Evolutionary conservation across 2,329 filamentous ascomycete genomes (phyloP).

Genomic region (Scedosporium dehoogii): DNA sequence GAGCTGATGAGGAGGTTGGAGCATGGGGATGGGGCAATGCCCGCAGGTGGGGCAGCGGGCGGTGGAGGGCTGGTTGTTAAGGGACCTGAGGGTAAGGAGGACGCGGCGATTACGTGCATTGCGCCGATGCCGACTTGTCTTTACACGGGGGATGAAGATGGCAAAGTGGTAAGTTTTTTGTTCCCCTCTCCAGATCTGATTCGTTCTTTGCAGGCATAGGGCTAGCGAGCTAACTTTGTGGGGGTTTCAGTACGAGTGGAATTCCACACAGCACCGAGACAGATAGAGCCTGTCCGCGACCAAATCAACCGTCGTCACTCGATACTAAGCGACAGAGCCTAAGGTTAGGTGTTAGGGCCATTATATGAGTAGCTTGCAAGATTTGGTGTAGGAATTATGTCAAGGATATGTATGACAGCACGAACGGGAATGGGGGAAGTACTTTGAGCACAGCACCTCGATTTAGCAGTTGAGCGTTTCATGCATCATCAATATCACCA

Average conservation of each 20-base stretch:
- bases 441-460: no score
- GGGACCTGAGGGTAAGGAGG: conserved; percentile 43
- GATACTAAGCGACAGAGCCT: no score
- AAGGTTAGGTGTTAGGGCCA: no score
- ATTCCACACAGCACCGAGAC: conserved; percentile 33
- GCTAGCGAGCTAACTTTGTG: conserved; percentile 7
- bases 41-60: conserved; percentile 8
- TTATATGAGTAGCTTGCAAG: no score
- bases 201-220: not conserved
- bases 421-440: no score
- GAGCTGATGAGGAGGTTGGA: conserved; percentile 74
- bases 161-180: conserved; percentile 52
- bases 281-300: not conserved
- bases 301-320: no score
- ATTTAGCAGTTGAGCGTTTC: no score
- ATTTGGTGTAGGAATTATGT: no score
- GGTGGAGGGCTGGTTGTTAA: not conserved
- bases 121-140: conserved; percentile 72
- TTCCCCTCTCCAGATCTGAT: not conserved
- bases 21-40: conserved; percentile 48
- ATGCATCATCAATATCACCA: no score
- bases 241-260: conserved; percentile 50
- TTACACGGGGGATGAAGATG: conserved; percentile 91
- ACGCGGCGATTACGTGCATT: conserved; percentile 73
- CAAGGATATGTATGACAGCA: no score